Evolutionary conservation across 306 rosid genomes (phyloP), one percentile per base, ranked within the genome.

Genomic region (Quillaja saponaria): DNA sequence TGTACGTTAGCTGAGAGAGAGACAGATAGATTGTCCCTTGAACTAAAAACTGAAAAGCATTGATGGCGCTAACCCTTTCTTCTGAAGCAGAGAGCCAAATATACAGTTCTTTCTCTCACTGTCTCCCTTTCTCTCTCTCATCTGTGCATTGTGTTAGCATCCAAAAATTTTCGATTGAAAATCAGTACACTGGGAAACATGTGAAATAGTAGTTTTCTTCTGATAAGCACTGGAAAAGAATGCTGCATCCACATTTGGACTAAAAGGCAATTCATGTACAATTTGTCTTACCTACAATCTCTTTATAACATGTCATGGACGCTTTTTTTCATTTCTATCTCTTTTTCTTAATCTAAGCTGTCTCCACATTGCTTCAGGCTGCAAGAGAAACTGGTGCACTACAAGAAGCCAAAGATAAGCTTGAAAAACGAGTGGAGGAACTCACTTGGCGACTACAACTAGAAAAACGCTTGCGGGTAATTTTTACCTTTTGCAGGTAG

Each of bases 371-470:
- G 69, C 60, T 63, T 48, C 60, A 90, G 96, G 95, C 85, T 72
- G 87, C 95, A 57, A 90, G 83, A 78, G 96, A 89, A 74, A 86
- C 95, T 54, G 95, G 96, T 0, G 95, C 95, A 48, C 96, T 90
- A 80, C 62, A 90, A 73, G 96, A 90, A 63, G 87, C 89, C 61
- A 90, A 90, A 79, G 91, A 86, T 78, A 82, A 80, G 72, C 84
- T 86, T 72, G 91, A 84, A 80, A 90, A 90, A 72, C 72, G 76
- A 34, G 91, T 86, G 64, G 96, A 86, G 78, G 96, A 90, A 68
- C 87, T 90, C 73, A 84, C 87, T 76, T 90, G 89, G 95, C 91
- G 95, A 71, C 74, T 90, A 71, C 96, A 90, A 63, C 71, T 90
- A 70, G 96, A 90, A 65, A 90, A 89, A 73, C 79, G 95, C 61